Conservation (phyloP, 257 asterid species). For the Marsdenia floribunda region DNA sequence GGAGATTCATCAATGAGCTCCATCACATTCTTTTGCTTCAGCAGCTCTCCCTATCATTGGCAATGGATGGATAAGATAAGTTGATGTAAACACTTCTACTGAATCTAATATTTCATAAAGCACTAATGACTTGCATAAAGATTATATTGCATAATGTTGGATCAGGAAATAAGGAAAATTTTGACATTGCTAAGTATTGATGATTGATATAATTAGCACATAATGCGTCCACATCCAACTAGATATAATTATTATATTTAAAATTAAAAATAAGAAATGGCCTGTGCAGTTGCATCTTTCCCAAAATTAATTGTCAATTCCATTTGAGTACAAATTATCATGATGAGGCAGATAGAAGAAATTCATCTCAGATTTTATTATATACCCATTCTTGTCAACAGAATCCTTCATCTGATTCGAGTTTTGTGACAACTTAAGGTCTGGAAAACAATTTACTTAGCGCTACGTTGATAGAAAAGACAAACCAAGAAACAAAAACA, state of each 20-base stretch:
- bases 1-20: slow-evolving; percentile 52
- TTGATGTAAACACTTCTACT: neutral
- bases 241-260: too few relatives aligned
- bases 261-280: neutral
- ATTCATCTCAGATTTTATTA: neutral
- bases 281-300: neutral
- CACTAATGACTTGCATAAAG: neutral
- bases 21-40: slow-evolving; percentile 46
- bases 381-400: neutral
- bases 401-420: neutral
- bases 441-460: neutral
- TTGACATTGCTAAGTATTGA: neutral
- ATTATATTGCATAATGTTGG: neutral
- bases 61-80: neutral
- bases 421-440: neutral
- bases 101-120: neutral
- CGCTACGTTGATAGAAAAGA: neutral
- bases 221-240: neutral
- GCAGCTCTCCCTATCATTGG: slow-evolving; percentile 59
- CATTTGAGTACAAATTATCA: neutral
- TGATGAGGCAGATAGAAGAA: neutral
- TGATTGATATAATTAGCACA: neutral
- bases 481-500: too few relatives aligned
- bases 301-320: neutral
- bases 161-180: neutral